Conservation (phyloP, 805 yeast genomes). For the Wickerhamiella shivajii region DNA sequence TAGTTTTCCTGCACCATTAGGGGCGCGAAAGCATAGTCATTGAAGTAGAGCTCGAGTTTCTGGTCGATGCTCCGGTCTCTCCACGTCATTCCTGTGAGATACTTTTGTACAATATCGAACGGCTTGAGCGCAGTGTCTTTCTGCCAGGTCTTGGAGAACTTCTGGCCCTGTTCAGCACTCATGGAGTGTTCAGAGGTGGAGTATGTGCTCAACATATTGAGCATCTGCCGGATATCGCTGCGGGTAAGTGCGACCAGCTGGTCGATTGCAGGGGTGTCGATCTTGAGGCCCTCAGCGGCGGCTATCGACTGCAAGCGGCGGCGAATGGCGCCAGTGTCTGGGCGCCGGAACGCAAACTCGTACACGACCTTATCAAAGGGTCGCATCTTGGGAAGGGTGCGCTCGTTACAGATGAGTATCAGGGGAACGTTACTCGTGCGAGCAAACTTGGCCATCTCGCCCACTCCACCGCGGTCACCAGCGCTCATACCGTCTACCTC, state of each 20-base stretch:
- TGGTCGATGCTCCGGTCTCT: conserved; percentile 41
- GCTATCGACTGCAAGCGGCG: conserved; percentile 86
- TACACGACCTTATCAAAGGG: conserved; percentile 75
- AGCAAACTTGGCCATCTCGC: conserved; percentile 79
- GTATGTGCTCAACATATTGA: conserved; percentile 74
- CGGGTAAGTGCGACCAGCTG: conserved; percentile 72
- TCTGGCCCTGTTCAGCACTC: conserved; percentile 46
- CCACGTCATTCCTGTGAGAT: conserved; percentile 27
- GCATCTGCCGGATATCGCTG: conserved; percentile 88
- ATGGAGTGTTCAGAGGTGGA: conserved; percentile 56
- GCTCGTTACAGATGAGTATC: conserved; percentile 87
- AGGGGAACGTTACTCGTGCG: conserved; percentile 76
- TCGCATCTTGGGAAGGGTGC: conserved; percentile 85
- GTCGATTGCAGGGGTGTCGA: conserved; percentile 70
- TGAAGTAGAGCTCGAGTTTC: conserved; percentile 77
- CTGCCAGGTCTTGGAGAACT: conserved; percentile 60
- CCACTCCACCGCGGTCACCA: conserved; percentile 98
- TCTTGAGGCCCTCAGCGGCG: conserved; percentile 60
- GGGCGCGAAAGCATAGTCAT: conserved; percentile 89
- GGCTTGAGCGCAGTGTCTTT: conserved; percentile 85
- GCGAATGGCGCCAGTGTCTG: conserved; percentile 65
- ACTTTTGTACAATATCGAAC: conserved; percentile 67
- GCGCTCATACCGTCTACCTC: conserved; percentile 99
- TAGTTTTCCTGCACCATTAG: conserved; percentile 95
- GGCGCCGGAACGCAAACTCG: conserved; percentile 78